Percentiles rank a stretch among this genome's conserved stretches.
Evolutionary conservation across 345 rosid species (phyloP).

Genomic region (Raphanus raphanistrum): DNA sequence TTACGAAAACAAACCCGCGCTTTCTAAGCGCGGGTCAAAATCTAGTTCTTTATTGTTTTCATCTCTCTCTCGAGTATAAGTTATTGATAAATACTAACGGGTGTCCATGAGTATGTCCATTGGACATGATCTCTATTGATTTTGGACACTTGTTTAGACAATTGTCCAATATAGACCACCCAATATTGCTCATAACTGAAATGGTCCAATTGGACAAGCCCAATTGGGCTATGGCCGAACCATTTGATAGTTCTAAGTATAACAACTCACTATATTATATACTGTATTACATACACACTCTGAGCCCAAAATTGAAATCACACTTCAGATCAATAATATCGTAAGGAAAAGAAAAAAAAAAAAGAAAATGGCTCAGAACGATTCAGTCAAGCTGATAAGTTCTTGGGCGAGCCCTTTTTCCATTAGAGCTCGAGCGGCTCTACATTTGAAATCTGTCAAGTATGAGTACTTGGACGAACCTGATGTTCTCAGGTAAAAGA

Average conservation of each 20-base stretch:
- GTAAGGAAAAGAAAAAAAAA: not conserved
- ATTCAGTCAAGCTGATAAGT: slow-evolving; percentile 4
- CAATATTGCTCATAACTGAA: too few species aligned
- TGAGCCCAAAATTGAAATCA: not conserved
- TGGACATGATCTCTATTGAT: too few species aligned
- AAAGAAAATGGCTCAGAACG: slow-evolving; percentile 9
- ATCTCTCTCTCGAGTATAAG: not conserved
- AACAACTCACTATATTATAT: not conserved
- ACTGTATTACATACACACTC: not conserved
- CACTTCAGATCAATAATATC: not conserved
- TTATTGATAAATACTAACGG: too few species aligned
- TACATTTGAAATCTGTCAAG: slow-evolving; percentile 9
- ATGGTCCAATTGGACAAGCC: too few species aligned
- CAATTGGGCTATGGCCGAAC: too few species aligned
- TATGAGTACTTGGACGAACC: slow-evolving; percentile 12
- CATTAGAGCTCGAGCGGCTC: slow-evolving; percentile 9
- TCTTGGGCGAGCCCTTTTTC: slow-evolving; percentile 10
- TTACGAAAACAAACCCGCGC: too few species aligned
- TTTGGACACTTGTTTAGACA: too few species aligned
- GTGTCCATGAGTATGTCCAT: too few species aligned
- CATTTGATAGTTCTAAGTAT: too few species aligned
- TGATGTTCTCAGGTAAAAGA: slow-evolving; percentile 5
- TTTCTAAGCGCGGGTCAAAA: too few species aligned
- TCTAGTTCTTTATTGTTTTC: not conserved
- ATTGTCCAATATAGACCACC: too few species aligned